Evolutionary conservation across 352 stramenopile species (phyloP).

Genomic region (Phytophthora vignae): DNA sequence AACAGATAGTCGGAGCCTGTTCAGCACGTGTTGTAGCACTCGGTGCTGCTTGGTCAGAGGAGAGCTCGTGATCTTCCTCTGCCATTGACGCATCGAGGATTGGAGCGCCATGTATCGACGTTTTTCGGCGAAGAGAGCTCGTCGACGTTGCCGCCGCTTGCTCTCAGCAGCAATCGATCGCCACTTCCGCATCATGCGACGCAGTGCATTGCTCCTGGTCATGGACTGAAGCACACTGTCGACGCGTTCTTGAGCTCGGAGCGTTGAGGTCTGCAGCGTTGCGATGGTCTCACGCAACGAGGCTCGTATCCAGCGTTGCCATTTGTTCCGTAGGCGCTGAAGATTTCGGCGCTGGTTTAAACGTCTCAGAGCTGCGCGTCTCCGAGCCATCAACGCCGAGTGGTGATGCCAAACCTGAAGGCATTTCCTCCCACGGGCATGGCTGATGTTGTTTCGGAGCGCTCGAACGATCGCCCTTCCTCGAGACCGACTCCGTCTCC

Average conservation of each 20-base stretch:
- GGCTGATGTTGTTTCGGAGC: constrained; percentile 1
- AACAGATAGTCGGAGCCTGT: constrained; percentile 8
- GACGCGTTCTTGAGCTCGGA: constrained; percentile 18
- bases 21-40: constrained; percentile 19
- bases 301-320: constrained; percentile 22
- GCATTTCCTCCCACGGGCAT: constrained; percentile 1
- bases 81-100: constrained; percentile 27
- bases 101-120: constrained; percentile 26
- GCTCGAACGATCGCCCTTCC: constrained; percentile 5
- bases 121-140: constrained; percentile 26
- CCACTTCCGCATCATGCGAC: constrained; percentile 17
- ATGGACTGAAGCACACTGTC: constrained; percentile 5
- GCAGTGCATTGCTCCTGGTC: constrained; percentile 12
- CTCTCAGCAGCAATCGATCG: neutral
- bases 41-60: constrained; percentile 27
- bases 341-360: constrained; percentile 7
- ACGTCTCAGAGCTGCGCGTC: constrained; percentile 10
- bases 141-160: constrained; percentile 9
- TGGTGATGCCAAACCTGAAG: constrained; percentile 17
- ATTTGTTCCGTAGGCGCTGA: constrained; percentile 12
- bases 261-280: constrained; percentile 15
- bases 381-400: constrained; percentile 12
- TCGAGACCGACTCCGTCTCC: constrained; percentile 3
- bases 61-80: constrained; percentile 12
- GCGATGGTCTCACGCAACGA: constrained; percentile 2